phyloP scores from a whole-genome alignment of 2,329 filamentous ascomycete genomes.

The Penicillium sp. region DNA sequence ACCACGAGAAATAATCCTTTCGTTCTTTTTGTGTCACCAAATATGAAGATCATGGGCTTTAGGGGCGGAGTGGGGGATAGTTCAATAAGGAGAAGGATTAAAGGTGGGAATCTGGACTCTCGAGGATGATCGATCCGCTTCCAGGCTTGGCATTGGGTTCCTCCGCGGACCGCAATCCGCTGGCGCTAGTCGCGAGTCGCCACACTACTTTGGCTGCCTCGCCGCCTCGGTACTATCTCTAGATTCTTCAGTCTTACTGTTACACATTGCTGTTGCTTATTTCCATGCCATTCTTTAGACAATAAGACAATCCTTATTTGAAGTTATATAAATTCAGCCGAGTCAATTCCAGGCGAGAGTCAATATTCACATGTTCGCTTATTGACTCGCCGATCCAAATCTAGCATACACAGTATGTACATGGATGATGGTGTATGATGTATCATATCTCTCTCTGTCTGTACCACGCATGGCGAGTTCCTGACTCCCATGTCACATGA shows the following conservation, averaged over 20 bases:
- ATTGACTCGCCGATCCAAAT: neutral
- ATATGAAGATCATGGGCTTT: neutral
- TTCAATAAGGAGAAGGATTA: neutral
- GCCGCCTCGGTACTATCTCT: neutral
- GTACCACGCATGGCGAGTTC: neutral
- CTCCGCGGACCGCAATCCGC: conserved; percentile 8
- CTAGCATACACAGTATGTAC: neutral
- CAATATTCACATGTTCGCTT: conserved; percentile 13
- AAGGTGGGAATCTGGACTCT: conserved; percentile 22
- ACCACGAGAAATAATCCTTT: neutral
- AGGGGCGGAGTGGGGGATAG: neutral
- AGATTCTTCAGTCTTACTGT: neutral
- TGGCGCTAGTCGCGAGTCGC: neutral
- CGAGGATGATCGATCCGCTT: conserved; percentile 26
- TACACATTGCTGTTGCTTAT: neutral
- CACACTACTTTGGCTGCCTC: neutral
- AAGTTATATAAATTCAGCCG: neutral
- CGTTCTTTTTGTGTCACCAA: neutral
- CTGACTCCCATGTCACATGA: neutral
- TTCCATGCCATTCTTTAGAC: neutral
- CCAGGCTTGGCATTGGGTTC: conserved; percentile 15
- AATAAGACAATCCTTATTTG: no score
- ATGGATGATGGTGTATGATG: no score
- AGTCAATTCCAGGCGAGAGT: neutral
- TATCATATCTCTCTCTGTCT: conserved; percentile 7